Evolutionary conservation across 2,329 filamentous ascomycete genomes (phyloP).

Genomic region (Fusarium proliferatum): DNA sequence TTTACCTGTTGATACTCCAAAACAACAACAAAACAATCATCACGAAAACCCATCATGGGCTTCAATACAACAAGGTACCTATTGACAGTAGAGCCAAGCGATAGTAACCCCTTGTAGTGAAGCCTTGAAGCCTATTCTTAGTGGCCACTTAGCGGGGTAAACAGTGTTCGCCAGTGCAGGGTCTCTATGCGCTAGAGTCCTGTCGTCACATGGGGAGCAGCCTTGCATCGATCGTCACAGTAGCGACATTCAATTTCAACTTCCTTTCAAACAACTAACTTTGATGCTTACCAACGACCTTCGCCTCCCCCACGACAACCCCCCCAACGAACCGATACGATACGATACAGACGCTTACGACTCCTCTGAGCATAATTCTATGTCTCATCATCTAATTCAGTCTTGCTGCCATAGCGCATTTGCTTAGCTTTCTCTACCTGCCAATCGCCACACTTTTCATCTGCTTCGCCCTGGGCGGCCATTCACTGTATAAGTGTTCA

Average conservation of each 20-base stretch:
- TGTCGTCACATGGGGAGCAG: constrained; percentile 36
- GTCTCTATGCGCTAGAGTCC: constrained; percentile 15
- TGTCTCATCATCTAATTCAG: constrained; percentile 7
- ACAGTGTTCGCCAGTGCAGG: constrained; percentile 30
- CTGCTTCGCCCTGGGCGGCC: not conserved
- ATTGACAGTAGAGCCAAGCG: constrained; percentile 6
- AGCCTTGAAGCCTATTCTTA: constrained; percentile 18
- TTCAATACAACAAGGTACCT: not conserved
- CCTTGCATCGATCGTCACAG: constrained; percentile 27
- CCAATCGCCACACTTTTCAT: constrained; percentile 29
- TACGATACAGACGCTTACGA: constrained; percentile 8
- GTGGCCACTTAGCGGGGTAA: constrained; percentile 31
- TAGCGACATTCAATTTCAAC: constrained; percentile 20
- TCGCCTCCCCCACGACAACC: not conserved
- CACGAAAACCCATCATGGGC: not conserved
- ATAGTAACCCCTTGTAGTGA: constrained; percentile 10
- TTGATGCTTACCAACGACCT: constrained; percentile 12
- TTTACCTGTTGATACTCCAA: not conserved
- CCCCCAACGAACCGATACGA: not conserved
- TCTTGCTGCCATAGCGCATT: constrained; percentile 2
- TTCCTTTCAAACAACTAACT: constrained; percentile 10
- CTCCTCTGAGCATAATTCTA: not conserved
- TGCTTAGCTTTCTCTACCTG: constrained; percentile 8
- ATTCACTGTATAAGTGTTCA: constrained; percentile 8
- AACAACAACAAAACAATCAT: constrained; percentile 11